Conservation (phyloP, 1,284 basidiomycete genomes). For the Ustilago vetiveriae region DNA sequence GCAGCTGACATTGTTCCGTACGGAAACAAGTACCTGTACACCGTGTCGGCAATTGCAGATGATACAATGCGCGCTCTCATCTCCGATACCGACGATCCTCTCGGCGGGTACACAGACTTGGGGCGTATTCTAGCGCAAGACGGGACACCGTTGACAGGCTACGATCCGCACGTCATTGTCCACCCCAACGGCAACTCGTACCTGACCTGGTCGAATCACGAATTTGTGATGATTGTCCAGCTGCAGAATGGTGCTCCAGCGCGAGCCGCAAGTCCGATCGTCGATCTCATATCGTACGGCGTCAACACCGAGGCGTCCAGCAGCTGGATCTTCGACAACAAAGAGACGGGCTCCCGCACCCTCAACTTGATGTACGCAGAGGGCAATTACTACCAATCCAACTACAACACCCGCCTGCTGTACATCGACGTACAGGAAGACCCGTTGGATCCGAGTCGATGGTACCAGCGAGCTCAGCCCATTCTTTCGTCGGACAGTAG, state of each 20-base stretch:
- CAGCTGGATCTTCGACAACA: conserved; percentile 36
- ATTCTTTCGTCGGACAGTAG: conserved; percentile 28
- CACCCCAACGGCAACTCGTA: conserved; percentile 45
- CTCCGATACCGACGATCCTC: conserved; percentile 19
- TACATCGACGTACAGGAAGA: conserved; percentile 28
- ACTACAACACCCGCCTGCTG: conserved; percentile 41
- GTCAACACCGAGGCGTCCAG: conserved; percentile 43
- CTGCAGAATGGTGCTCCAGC: conserved; percentile 27
- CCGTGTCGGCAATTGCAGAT: conserved; percentile 33
- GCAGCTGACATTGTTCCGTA: conserved; percentile 32
- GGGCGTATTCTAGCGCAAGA: conserved; percentile 24
- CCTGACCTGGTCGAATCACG: conserved; percentile 42
- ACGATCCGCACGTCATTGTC: conserved; percentile 39
- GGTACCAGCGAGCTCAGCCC: conserved; percentile 29
- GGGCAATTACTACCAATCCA: conserved; percentile 40
- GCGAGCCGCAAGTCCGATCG: conserved; percentile 13
- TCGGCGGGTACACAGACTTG: conserved; percentile 28
- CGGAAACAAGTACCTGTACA: conserved; percentile 26
- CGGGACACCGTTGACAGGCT: conserved; percentile 23
- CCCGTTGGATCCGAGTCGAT: conserved; percentile 20
- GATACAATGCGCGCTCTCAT: conserved; percentile 34
- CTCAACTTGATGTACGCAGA: conserved; percentile 45
- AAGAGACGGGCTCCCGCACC: conserved; percentile 18
- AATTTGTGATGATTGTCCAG: conserved; percentile 37
- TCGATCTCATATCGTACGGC: conserved; percentile 33